Base-by-base conservation (phyloP, 2,329 filamentous ascomycete genomes). In the Fusarium sublunatum region DNA sequence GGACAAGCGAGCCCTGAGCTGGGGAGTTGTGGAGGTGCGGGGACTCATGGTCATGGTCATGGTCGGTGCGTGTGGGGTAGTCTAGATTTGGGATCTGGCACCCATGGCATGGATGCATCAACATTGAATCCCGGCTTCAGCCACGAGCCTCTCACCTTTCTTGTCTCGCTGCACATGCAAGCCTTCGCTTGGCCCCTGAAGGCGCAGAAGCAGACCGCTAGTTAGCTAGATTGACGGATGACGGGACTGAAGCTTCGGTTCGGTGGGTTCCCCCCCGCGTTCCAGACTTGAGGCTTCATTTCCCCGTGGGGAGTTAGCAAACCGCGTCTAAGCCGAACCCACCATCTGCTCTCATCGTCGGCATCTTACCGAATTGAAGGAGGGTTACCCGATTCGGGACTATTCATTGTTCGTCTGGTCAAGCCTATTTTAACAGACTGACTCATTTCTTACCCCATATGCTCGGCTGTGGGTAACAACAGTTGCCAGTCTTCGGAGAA, bases 41-140 rank as follows among this genome's bases (percentile, higher is more conserved):
- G 69, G 68, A 65, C 58, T 53, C 46, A 38, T 19, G 19, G 19
- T 19, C 19, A 19, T 19, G 19, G 19, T 19, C 19, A 19, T 63
- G 58, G 62, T 52, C 57, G 41, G 56, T 64, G 59, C 62, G 55
- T 70, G 68, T 70, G 68, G 68, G 68, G 68, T 68, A 70, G 59
- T 53, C 45, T 53, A 69, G 59, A 52, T 50, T 53, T 62, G 47
- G 60, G 64, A 61, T 62, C 56, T 69, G 32, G 39, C 45, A 48
- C 35, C 47, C 57, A 60, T 19, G 48, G 24, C 47, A 60, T 40
- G 51, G 46, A 56, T 38, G 15, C 13, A 38, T 38, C 19, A 38
- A 11, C 8, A 19, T 9, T 36, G 42, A 56, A 53, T 59, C 58
- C 63, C 43, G 58, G 48, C 54, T 58, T 58, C 45, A 58, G 46